phyloP scores from a whole-genome alignment of 768 basidiomycete species.

The Pulveroboletus sp. region DNA sequence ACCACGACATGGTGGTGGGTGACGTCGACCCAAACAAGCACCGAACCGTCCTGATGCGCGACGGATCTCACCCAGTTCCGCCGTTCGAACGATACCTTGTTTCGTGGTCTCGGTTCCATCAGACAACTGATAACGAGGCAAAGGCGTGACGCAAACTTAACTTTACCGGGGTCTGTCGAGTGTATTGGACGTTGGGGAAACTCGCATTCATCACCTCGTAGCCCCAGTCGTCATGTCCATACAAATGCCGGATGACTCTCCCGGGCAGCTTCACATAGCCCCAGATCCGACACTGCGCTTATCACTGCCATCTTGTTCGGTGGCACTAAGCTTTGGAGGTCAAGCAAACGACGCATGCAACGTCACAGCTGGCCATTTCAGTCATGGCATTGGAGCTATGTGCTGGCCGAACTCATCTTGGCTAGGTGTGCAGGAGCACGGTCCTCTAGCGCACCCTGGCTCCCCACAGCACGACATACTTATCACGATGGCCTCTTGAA shows the following conservation, averaged over 20 bases:
- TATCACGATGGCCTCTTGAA: neutral
- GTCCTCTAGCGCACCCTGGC: neutral
- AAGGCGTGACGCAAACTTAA: conserved; percentile 20
- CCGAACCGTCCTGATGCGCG: neutral
- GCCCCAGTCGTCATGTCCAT: neutral
- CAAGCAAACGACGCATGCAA: conserved; percentile 2
- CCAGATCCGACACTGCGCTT: conserved; percentile 1
- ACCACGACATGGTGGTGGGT: too few relatives aligned
- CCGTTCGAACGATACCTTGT: neutral
- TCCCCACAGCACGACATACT: neutral
- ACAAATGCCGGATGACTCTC: neutral
- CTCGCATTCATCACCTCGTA: conserved; percentile 5
- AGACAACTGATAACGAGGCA: conserved; percentile 23
- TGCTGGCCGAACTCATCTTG: neutral
- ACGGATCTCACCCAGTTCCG: conserved; percentile 2
- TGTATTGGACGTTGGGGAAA: neutral
- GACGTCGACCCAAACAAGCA: neutral
- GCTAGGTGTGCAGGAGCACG: neutral
- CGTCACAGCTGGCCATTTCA: neutral
- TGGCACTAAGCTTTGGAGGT: conserved; percentile 16
- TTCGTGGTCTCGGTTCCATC: conserved; percentile 11
- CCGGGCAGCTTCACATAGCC: neutral
- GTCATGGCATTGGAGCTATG: neutral
- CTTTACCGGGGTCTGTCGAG: conserved; percentile 1
- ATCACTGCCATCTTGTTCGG: conserved; percentile 9